phyloP scores from a whole-genome alignment of 116 monocot genomes.

The Zostera marina region DNA sequence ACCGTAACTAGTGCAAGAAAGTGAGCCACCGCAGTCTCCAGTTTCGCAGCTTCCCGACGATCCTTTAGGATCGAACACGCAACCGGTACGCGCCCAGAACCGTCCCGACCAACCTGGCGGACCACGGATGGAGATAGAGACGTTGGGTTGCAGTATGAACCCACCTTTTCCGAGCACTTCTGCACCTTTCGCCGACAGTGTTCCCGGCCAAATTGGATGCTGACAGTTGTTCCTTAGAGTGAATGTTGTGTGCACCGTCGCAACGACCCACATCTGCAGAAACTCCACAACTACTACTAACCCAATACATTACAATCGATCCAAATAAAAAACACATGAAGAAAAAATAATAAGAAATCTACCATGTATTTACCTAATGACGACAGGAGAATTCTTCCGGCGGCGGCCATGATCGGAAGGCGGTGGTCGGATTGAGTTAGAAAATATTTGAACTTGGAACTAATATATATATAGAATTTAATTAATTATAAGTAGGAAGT shows the following conservation, averaged over 20 bases:
- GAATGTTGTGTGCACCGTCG: conserved; percentile 16
- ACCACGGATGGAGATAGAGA: conserved; percentile 26
- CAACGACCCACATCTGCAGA: neutral
- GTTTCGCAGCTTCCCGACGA: conserved; percentile 22
- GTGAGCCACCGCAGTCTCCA: conserved; percentile 42
- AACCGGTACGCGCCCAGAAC: conserved; percentile 64
- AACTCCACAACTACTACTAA: neutral
- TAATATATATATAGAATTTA: no score
- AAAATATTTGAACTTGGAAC: no score
- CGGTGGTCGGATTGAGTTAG: no score
- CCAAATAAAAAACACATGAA: neutral
- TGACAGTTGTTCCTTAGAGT: conserved; percentile 43
- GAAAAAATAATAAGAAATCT: neutral
- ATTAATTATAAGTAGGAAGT: no score
- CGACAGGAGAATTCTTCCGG: no score
- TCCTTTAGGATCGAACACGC: conserved; percentile 21
- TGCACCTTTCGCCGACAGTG: conserved; percentile 36
- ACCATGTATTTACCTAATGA: no score
- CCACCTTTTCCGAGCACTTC: conserved; percentile 35
- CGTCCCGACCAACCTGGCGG: conserved; percentile 63
- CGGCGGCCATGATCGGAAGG: no score
- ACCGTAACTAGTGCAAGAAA: conserved; percentile 29
- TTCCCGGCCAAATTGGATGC: conserved; percentile 48
- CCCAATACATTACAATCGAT: neutral
- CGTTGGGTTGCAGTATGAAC: conserved; percentile 25